Conservation (phyloP, 768 basidiomycete genomes). For the Psilocybe subaeruginosa region DNA sequence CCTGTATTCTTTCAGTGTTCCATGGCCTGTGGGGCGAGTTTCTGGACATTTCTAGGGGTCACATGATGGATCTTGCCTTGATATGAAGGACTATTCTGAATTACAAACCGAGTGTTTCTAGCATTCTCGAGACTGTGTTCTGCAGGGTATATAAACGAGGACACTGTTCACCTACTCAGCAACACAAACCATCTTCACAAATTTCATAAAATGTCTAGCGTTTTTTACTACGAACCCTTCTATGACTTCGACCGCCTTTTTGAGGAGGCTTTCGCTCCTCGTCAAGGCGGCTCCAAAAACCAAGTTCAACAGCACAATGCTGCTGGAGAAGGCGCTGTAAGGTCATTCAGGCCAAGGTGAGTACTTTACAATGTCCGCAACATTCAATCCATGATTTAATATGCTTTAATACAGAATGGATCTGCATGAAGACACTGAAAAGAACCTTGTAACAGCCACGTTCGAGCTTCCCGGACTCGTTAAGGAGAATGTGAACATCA, state of each 20-base stretch:
- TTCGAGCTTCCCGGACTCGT: constrained; percentile 62
- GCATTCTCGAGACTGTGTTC: too few species aligned
- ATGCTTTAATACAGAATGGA: constrained; percentile 48
- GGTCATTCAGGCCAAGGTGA: constrained; percentile 35
- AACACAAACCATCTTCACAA: neutral
- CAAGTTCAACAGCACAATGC: constrained; percentile 11
- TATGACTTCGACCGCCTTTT: constrained; percentile 9
- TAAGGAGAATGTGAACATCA: constrained; percentile 53
- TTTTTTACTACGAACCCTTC: constrained; percentile 10
- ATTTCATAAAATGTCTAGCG: neutral
- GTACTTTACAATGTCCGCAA: neutral
- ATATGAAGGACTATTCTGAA: too few species aligned
- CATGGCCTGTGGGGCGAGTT: too few species aligned
- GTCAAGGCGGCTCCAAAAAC: constrained; percentile 2
- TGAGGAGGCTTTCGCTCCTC: constrained; percentile 1
- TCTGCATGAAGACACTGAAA: constrained; percentile 49
- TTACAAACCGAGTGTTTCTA: too few species aligned
- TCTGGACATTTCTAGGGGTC: too few species aligned
- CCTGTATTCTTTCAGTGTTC: too few species aligned
- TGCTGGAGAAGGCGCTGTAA: constrained; percentile 17
- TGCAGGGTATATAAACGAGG: neutral
- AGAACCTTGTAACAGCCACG: constrained; percentile 52
- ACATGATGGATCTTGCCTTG: too few species aligned
- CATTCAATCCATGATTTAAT: neutral
- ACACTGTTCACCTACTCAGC: neutral